These are phyloP conservation scores for Leersia perrieri DNA, from an alignment of 176 grass and related monocot genomes.

Conservation along the genomic window DNA sequence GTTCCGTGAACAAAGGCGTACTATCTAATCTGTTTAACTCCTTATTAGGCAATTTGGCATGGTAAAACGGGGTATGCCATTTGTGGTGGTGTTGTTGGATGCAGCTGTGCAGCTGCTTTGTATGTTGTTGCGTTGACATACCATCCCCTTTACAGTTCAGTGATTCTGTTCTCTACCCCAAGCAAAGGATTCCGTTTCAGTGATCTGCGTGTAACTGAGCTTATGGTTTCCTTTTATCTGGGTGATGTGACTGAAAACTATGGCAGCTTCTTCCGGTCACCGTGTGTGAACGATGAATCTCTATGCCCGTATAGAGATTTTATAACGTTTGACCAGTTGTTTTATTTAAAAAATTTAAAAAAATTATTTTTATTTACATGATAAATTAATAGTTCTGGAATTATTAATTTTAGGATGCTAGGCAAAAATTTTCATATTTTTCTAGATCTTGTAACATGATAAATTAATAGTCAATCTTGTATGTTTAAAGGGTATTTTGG, in stretches of 20 bases:
- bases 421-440: too few relatives aligned
- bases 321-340: too few relatives aligned
- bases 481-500: too few relatives aligned
- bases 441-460: too few relatives aligned
- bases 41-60: conserved; percentile 11
- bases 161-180: background rate
- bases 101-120: conserved; percentile 20
- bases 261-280: too few relatives aligned
- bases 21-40: conserved; percentile 43
- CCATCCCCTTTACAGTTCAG: conserved; percentile 13
- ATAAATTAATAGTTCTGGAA: too few relatives aligned
- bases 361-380: too few relatives aligned
- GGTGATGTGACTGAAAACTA: conserved; percentile 4
- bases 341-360: too few relatives aligned
- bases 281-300: too few relatives aligned
- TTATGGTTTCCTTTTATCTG: background rate
- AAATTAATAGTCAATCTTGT: too few relatives aligned
- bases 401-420: too few relatives aligned
- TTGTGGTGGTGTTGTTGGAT: conserved; percentile 7
- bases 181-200: conserved; percentile 7
- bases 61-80: background rate
- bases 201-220: conserved; percentile 17
- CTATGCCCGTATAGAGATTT: too few relatives aligned
- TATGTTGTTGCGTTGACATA: conserved; percentile 12
- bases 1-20: conserved; percentile 34